Evolutionary conservation across 2,329 filamentous ascomycete genomes (phyloP).

Genomic region (Pseudopyricularia javanii): DNA sequence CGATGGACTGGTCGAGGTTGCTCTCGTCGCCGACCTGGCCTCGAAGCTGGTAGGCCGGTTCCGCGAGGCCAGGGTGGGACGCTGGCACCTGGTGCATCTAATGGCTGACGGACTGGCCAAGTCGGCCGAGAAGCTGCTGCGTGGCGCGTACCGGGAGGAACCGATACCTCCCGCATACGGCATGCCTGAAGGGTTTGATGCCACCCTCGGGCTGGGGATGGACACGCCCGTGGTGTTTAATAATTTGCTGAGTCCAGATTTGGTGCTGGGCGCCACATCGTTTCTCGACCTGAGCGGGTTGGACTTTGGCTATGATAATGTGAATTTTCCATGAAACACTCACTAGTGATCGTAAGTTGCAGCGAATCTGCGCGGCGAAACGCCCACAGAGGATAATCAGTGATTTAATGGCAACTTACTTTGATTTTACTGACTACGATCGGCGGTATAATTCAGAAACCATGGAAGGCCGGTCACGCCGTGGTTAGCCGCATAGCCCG

Average conservation of each 20-base stretch:
- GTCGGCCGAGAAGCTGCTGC: neutral
- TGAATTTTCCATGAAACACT: neutral
- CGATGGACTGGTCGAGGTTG: constrained; percentile 22
- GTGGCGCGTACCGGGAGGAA: too few species aligned
- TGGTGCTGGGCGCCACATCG: neutral
- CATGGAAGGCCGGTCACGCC: too few species aligned
- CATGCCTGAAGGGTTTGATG: neutral
- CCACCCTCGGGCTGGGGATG: neutral
- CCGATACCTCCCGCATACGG: too few species aligned
- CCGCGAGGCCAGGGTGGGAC: constrained; percentile 24
- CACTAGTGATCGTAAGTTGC: too few species aligned
- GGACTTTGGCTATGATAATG: neutral
- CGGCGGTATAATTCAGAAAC: too few species aligned
- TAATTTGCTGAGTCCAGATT: neutral
- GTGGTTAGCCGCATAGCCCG: too few species aligned
- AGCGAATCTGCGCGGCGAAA: too few species aligned
- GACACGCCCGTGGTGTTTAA: neutral
- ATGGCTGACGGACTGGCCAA: constrained; percentile 32
- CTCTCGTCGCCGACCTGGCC: constrained; percentile 22
- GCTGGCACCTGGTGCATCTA: constrained; percentile 30
- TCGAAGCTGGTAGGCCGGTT: constrained; percentile 24
- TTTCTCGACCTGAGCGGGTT: neutral
- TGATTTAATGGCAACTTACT: too few species aligned
- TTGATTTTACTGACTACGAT: too few species aligned
- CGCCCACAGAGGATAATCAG: too few species aligned